phyloP scores from a whole-genome alignment of 495 filamentous ascomycete species.

The Podospora appendiculata region DNA sequence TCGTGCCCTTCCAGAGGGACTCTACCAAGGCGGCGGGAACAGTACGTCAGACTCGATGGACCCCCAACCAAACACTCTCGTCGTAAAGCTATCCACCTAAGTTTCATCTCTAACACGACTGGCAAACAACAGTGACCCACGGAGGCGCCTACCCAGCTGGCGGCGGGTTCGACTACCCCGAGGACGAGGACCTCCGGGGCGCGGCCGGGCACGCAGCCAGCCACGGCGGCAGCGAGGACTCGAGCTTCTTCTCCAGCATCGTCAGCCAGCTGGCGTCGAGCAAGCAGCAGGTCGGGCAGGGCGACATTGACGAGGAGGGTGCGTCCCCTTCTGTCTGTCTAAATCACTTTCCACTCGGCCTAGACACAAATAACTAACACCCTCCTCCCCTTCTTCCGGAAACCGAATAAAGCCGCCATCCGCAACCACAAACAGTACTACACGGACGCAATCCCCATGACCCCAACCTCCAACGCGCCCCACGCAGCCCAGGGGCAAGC shows the following conservation, averaged over 20 bases:
- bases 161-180: conserved; percentile 24
- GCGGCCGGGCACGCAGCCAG: conserved; percentile 45
- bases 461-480: not conserved
- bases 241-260: conserved; percentile 44
- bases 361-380: conserved; percentile 6
- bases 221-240: conserved; percentile 35
- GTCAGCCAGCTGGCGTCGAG: conserved; percentile 41
- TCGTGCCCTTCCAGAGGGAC: not conserved
- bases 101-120: not conserved
- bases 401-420: conserved; percentile 47
- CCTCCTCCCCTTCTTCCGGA: not conserved
- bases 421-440: conserved; percentile 49
- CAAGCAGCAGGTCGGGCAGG: conserved; percentile 39
- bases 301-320: conserved; percentile 55
- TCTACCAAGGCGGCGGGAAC: conserved; percentile 11
- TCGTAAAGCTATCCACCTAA: too few species aligned
- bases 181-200: conserved; percentile 40
- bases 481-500: conserved; percentile 15
- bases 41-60: conserved; percentile 4
- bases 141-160: conserved; percentile 31
- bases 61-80: not conserved
- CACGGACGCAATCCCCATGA: conserved; percentile 18
- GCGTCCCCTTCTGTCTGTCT: conserved; percentile 3
- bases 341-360: not conserved
- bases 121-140: conserved; percentile 22